These are phyloP conservation scores for Prunus persica DNA, from an alignment of 306 rosid genomes.

Conservation along the genomic window DNA sequence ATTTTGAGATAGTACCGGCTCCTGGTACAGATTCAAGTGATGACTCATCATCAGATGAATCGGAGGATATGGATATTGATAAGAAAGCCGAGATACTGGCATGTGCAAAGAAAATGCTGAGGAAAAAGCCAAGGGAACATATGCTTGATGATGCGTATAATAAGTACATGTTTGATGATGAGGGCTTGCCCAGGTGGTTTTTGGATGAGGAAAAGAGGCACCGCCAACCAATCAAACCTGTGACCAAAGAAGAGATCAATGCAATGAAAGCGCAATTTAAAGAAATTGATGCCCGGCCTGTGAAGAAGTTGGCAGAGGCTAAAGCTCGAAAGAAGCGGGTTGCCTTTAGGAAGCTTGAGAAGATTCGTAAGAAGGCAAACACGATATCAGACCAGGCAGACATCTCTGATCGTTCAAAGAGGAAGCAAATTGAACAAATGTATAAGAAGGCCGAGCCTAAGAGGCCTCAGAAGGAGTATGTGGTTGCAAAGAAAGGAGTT, in stretches of 20 bases:
- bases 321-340: constrained; percentile 76
- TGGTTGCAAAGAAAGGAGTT: constrained; percentile 97
- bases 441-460: constrained; percentile 69
- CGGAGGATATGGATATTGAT: constrained; percentile 41
- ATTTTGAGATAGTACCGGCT: constrained; percentile 81
- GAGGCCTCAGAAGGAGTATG: constrained; percentile 78
- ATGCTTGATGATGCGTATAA: constrained; percentile 79
- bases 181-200: constrained; percentile 87
- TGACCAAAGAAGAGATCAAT: constrained; percentile 72
- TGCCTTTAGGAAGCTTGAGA: constrained; percentile 83
- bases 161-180: constrained; percentile 75
- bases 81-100: constrained; percentile 81
- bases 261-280: constrained; percentile 89
- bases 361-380: constrained; percentile 91
- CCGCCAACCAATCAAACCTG: constrained; percentile 60
- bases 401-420: constrained; percentile 76
- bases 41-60: constrained; percentile 69
- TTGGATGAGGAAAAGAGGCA: constrained; percentile 83
- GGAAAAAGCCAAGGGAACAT: constrained; percentile 68
- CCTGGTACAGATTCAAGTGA: constrained; percentile 82
- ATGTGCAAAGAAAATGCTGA: constrained; percentile 74
- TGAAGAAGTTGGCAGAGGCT: constrained; percentile 56
- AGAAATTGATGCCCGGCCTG: constrained; percentile 79
- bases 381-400: constrained; percentile 87
- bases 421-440: constrained; percentile 77